These are phyloP conservation scores for Apophysomyces variabilis DNA, from an alignment of 371 early-diverging fungal genomes.

Conservation along the genomic window DNA sequence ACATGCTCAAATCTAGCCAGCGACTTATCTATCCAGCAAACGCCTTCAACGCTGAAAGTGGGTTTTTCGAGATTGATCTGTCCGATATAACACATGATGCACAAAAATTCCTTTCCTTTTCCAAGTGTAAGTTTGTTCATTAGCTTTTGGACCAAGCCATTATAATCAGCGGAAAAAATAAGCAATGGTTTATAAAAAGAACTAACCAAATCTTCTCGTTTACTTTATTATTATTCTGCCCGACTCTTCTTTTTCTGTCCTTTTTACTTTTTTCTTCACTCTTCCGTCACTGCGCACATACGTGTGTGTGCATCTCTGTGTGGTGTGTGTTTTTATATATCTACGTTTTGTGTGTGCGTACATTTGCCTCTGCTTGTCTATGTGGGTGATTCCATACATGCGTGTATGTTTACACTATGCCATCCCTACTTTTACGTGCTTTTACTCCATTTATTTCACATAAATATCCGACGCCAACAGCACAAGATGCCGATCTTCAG, in stretches of 20 bases:
- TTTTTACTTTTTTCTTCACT: neutral
- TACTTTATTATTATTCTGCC: neutral
- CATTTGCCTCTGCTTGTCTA: neutral
- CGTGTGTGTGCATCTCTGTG: neutral
- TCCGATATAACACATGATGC: neutral
- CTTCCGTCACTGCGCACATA: neutral
- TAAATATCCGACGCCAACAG: slow-evolving; percentile 6
- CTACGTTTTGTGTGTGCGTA: neutral
- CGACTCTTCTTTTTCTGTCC: neutral
- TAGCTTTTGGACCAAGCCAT: neutral
- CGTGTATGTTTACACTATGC: neutral
- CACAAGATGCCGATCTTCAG: slow-evolving; percentile 1
- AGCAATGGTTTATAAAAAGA: neutral
- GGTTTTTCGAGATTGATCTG: neutral
- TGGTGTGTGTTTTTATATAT: neutral
- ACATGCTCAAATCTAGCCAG: no score
- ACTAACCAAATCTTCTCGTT: neutral
- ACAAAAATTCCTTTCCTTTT: neutral
- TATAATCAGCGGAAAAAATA: slow-evolving; percentile 8
- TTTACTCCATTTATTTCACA: slow-evolving; percentile 9
- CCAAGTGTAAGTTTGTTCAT: slow-evolving; percentile 8
- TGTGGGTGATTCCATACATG: no score
- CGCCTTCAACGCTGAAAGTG: neutral
- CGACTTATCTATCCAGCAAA: no score
- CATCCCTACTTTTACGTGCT: slow-evolving; percentile 7